Evolutionary conservation across 768 basidiomycete species (phyloP).

Genomic region (Psilocybe sp.): DNA sequence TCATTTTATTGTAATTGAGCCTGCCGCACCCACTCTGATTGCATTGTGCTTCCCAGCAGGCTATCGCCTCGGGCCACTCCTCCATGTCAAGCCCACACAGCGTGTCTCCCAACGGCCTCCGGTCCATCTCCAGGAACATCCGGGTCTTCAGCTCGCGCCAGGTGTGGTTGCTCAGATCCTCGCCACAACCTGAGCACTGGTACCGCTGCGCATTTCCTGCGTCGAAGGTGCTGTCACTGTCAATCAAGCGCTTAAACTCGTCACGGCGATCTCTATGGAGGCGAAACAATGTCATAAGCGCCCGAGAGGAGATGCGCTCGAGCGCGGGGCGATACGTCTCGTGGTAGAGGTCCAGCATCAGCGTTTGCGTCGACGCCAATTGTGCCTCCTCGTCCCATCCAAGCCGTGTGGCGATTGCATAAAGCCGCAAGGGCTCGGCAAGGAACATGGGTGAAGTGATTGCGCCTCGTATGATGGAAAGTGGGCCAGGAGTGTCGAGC

Average conservation of each 20-base stretch:
- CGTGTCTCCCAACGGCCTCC: slow-evolving; percentile 35
- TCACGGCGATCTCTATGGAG: slow-evolving; percentile 40
- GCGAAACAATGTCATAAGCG: slow-evolving; percentile 34
- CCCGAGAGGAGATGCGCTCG: slow-evolving; percentile 27
- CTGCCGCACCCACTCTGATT: slow-evolving; percentile 24
- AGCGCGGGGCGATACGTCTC: slow-evolving; percentile 30
- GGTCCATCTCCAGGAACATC: slow-evolving; percentile 38
- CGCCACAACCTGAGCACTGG: slow-evolving; percentile 30
- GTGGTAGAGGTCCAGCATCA: slow-evolving; percentile 36
- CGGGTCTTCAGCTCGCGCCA: slow-evolving; percentile 40
- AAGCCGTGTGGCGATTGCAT: slow-evolving; percentile 40
- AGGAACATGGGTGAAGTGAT: slow-evolving; percentile 41
- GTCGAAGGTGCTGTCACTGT: slow-evolving; percentile 33
- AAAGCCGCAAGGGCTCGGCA: slow-evolving; percentile 44
- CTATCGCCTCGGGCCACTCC: slow-evolving; percentile 38
- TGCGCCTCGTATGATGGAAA: slow-evolving; percentile 39
- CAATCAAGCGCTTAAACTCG: slow-evolving; percentile 30
- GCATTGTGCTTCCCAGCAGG: slow-evolving; percentile 39
- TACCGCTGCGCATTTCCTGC: slow-evolving; percentile 32
- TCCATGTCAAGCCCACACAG: slow-evolving; percentile 36
- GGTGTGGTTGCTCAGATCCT: slow-evolving; percentile 29
- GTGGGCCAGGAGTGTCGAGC: slow-evolving; percentile 43
- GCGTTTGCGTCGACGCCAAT: slow-evolving; percentile 38
- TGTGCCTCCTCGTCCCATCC: slow-evolving; percentile 44
- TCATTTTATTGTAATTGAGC: slow-evolving; percentile 32